These are phyloP conservation scores for Suillus subluteus DNA, from an alignment of 768 basidiomycete species.

Conservation along the genomic window DNA sequence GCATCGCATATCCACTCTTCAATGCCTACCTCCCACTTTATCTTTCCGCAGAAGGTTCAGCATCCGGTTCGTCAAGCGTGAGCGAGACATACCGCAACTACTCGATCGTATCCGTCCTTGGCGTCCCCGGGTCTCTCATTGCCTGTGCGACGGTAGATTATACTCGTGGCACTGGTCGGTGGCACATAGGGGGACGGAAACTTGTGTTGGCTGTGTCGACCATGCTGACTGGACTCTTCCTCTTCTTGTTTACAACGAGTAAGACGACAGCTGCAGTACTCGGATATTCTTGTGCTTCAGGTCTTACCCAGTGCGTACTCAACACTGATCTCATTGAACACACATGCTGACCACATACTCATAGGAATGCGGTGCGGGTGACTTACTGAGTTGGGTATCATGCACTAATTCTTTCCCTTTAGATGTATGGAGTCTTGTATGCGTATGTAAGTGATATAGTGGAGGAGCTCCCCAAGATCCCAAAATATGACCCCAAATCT, in stretches of 20 bases:
- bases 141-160: slow-evolving; percentile 50
- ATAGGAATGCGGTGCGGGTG: slow-evolving; percentile 40
- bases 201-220: slow-evolving; percentile 51
- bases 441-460: slow-evolving; percentile 38
- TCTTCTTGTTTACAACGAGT: slow-evolving; percentile 57
- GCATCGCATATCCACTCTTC: slow-evolving; percentile 58
- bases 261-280: slow-evolving; percentile 42
- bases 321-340: background rate
- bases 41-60: slow-evolving; percentile 39
- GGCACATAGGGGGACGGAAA: slow-evolving; percentile 48
- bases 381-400: background rate
- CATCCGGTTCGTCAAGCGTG: slow-evolving; percentile 25
- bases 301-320: slow-evolving; percentile 43
- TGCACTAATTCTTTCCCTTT: slow-evolving; percentile 9
- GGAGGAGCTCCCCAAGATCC: background rate
- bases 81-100: slow-evolving; percentile 50
- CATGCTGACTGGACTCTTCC: slow-evolving; percentile 47
- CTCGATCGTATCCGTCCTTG: slow-evolving; percentile 49
- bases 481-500: background rate
- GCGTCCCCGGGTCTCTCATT: slow-evolving; percentile 51
- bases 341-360: background rate
- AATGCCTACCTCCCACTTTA: slow-evolving; percentile 55
- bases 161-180: slow-evolving; percentile 37
- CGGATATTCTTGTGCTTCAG: slow-evolving; percentile 49
- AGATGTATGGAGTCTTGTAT: slow-evolving; percentile 58